Percentiles rank a stretch among this genome's conserved stretches.
These are phyloP conservation scores for Talaromyces pinophilus DNA, from an alignment of 2,329 filamentous ascomycete genomes.

Conservation along the genomic window DNA sequence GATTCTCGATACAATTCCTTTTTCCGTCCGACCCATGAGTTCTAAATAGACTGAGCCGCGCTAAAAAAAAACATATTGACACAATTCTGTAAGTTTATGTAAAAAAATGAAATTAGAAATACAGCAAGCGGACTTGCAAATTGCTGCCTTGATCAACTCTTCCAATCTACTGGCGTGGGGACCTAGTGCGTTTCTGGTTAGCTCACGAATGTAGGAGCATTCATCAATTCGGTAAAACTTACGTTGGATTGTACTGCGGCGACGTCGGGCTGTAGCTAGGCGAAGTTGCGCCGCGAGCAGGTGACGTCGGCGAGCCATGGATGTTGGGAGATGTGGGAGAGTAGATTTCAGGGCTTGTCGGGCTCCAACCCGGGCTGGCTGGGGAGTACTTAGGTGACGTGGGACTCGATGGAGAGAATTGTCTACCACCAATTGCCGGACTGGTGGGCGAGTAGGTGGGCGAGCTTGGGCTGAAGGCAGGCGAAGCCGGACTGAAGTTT, in stretches of 20 bases:
- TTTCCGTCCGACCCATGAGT: not conserved
- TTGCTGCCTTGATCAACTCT: constrained; percentile 27
- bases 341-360: constrained; percentile 49
- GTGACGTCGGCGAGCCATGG: constrained; percentile 48
- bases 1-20: not conserved
- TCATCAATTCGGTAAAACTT: constrained; percentile 29
- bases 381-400: constrained; percentile 58
- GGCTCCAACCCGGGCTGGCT: constrained; percentile 54
- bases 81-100: constrained; percentile 26
- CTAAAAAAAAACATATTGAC: constrained; percentile 4
- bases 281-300: constrained; percentile 41
- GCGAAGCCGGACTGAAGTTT: constrained; percentile 55
- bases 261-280: constrained; percentile 49
- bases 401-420: constrained; percentile 49
- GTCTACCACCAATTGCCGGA: constrained; percentile 48
- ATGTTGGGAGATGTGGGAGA: constrained; percentile 55
- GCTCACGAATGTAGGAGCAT: not conserved
- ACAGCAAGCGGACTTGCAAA: constrained; percentile 27
- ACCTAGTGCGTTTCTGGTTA: constrained; percentile 30
- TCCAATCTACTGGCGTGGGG: constrained; percentile 44
- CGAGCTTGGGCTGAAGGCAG: constrained; percentile 58
- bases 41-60: not conserved
- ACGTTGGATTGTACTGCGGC: constrained; percentile 47
- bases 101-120: constrained; percentile 42
- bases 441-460: constrained; percentile 61